Evolutionary conservation across 805 yeast species (phyloP).

Genomic region (Dipodascus geniculatus): DNA sequence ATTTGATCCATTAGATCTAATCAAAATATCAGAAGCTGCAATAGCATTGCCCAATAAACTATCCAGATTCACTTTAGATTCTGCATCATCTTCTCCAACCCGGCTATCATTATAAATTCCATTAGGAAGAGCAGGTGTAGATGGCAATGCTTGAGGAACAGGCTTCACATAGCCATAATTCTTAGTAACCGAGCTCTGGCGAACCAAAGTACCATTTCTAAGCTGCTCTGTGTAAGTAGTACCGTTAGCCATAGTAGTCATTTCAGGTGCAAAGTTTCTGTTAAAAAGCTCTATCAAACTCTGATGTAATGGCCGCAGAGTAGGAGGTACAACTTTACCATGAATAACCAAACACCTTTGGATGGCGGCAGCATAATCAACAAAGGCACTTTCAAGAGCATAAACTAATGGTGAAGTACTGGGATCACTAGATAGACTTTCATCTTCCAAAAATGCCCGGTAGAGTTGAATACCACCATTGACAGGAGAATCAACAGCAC

Average conservation of each 20-base stretch:
- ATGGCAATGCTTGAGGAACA: neutral
- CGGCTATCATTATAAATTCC: neutral
- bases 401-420: slow-evolving; percentile 24
- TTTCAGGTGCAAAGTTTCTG: slow-evolving; percentile 58
- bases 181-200: neutral
- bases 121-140: neutral
- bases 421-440: slow-evolving; percentile 11
- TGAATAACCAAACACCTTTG: slow-evolving; percentile 59
- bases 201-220: neutral
- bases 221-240: neutral
- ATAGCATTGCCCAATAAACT: slow-evolving; percentile 12
- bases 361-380: slow-evolving; percentile 56
- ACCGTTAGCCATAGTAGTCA: slow-evolving; percentile 19
- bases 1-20: neutral
- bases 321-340: slow-evolving; percentile 45
- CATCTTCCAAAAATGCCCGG: slow-evolving; percentile 47
- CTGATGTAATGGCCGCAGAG: slow-evolving; percentile 53
- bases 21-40: slow-evolving; percentile 17
- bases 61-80: slow-evolving; percentile 1
- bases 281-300: slow-evolving; percentile 50
- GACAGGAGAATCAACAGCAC: slow-evolving; percentile 86
- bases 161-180: neutral
- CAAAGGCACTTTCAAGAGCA: slow-evolving; percentile 36
- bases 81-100: neutral
- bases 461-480: slow-evolving; percentile 88